Conservation (phyloP, 2,329 filamentous ascomycete species). For the Diaporthe amygdali region DNA sequence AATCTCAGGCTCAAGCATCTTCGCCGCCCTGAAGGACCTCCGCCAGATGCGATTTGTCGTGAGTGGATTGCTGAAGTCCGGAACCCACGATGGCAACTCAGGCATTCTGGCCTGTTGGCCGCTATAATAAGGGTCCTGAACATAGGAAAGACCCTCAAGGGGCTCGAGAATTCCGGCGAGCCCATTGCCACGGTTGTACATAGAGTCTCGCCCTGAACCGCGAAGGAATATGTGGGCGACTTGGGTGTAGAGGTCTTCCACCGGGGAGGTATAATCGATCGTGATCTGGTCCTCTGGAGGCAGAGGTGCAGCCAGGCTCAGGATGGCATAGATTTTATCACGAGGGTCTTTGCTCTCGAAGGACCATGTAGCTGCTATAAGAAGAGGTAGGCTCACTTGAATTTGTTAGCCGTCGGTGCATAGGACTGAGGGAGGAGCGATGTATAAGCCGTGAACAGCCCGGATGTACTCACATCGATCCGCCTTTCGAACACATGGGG, state of each 20-base stretch:
- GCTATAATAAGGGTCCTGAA: conserved; percentile 16
- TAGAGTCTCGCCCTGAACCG: neutral
- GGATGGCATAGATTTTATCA: conserved; percentile 19
- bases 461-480: neutral
- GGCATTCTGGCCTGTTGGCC: conserved; percentile 15
- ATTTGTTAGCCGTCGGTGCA: neutral
- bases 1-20: neutral
- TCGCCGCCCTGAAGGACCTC: neutral
- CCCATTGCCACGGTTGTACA: neutral
- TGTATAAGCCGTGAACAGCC: neutral
- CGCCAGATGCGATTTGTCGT: conserved; percentile 5
- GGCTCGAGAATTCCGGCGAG: conserved; percentile 11
- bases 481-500: neutral
- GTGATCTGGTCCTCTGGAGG: conserved; percentile 1
- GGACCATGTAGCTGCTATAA: conserved; percentile 16
- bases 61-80: conserved; percentile 10
- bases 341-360: conserved; percentile 19
- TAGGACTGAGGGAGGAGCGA: neutral
- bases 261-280: conserved; percentile 8
- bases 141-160: conserved; percentile 11
- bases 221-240: conserved; percentile 10
- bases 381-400: neutral
- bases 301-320: conserved; percentile 13
- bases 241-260: conserved; percentile 3
- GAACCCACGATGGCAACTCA: neutral